These are phyloP conservation scores for Pichia sp. DNA, from an alignment of 1,139 yeast species.

Conservation along the genomic window DNA sequence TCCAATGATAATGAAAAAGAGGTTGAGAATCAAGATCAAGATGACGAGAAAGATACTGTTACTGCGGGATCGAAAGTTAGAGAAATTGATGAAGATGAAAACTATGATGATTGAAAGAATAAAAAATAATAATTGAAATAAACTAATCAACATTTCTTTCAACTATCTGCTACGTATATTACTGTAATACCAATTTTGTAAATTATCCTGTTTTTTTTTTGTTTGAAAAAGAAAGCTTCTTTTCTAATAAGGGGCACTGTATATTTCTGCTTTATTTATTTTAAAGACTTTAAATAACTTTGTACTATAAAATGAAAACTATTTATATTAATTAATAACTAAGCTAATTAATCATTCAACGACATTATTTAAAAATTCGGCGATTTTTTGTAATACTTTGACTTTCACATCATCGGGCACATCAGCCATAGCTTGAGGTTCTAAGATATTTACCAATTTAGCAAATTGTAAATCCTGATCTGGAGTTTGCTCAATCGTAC, in stretches of 20 bases:
- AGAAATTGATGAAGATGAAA: constrained; percentile 74
- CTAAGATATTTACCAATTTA: constrained; percentile 46
- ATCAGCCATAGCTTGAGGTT: constrained; percentile 36
- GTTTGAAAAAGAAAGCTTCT: too few relatives aligned
- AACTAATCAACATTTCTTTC: too few relatives aligned
- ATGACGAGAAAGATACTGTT: neutral
- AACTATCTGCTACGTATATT: too few relatives aligned
- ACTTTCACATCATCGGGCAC: constrained; percentile 62
- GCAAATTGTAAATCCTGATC: constrained; percentile 39
- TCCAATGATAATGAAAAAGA: constrained; percentile 29
- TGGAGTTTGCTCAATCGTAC: constrained; percentile 29
- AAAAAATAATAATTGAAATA: too few relatives aligned
- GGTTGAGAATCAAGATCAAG: constrained; percentile 11
- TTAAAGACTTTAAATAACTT: too few relatives aligned
- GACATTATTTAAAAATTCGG: constrained; percentile 53
- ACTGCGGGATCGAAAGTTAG: constrained; percentile 50
- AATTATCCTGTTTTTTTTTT: too few relatives aligned
- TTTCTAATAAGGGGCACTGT: too few relatives aligned
- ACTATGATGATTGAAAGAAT: constrained; percentile 53
- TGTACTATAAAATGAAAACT: too few relatives aligned
- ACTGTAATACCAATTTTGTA: too few relatives aligned
- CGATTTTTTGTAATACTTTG: constrained; percentile 53
- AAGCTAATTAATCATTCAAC: constrained; percentile 16
- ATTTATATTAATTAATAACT: neutral
- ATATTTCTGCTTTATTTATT: neutral